These are phyloP conservation scores for Serendipita sp. DNA, from an alignment of 768 basidiomycete genomes.

Conservation along the genomic window DNA sequence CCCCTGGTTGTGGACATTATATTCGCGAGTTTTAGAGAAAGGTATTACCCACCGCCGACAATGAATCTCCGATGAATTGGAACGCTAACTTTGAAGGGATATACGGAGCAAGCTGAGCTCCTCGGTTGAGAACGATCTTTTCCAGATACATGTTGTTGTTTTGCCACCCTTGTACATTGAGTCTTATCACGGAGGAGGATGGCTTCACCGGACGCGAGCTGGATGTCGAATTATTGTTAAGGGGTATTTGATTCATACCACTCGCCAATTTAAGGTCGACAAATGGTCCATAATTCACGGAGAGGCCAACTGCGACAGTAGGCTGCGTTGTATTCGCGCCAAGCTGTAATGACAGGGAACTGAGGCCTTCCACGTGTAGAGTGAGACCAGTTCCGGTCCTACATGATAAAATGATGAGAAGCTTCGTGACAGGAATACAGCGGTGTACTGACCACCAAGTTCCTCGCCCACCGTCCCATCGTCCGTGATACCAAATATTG, in stretches of 20 bases:
- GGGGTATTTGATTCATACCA: slow-evolving; percentile 30
- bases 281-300: slow-evolving; percentile 31
- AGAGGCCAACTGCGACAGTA: slow-evolving; percentile 30
- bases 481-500: slow-evolving; percentile 9
- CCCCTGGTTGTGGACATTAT: slow-evolving; percentile 23
- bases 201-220: slow-evolving; percentile 19
- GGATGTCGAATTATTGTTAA: slow-evolving; percentile 11
- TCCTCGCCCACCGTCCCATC: slow-evolving; percentile 36
- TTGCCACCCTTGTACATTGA: slow-evolving; percentile 34
- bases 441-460: slow-evolving; percentile 35
- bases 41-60: slow-evolving; percentile 29
- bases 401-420: not conserved
- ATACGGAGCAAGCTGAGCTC: slow-evolving; percentile 30
- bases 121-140: slow-evolving; percentile 31
- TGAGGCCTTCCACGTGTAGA: slow-evolving; percentile 28
- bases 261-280: slow-evolving; percentile 30
- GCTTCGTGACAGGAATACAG: not conserved
- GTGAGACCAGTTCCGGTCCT: slow-evolving; percentile 44
- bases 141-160: slow-evolving; percentile 40
- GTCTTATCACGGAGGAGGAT: slow-evolving; percentile 7
- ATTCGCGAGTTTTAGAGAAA: not conserved
- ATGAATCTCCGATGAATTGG: slow-evolving; percentile 43
- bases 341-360: slow-evolving; percentile 28
- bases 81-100: slow-evolving; percentile 29
- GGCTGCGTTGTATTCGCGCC: slow-evolving; percentile 35